Evolutionary conservation across 2,329 filamentous ascomycete genomes (phyloP), one percentile per base, ranked within the genome.

Genomic region (Ramularia collo-cygni): DNA sequence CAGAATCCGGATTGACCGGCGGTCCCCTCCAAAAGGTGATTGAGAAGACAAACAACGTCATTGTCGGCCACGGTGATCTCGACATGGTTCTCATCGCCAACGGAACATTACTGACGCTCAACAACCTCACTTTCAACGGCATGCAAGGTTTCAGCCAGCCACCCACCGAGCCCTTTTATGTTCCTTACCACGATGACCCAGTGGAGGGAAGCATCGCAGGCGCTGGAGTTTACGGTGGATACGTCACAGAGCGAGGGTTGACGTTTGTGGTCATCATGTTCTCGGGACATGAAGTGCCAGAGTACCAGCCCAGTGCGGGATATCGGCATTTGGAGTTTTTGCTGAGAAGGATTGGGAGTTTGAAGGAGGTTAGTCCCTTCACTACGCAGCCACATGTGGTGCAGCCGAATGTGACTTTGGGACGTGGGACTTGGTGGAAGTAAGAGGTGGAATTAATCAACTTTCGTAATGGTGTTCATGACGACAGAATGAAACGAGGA

Each of bases 81-180:
- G 72, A 75, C 53, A 65, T 68, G 54, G 54, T 71, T 4, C 64
- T 76, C 33, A 57, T 61, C 34, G 70, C 69, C 18, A 72, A 75
- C 48, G 71, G 71, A 2, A 75, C 71, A 0, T 60, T 75, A 4
- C 60, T 75, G 14, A 65, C 68, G 3, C 60, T 76, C 28, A 70
- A 75, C 52, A 75, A 75, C 56, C 67, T 73, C 61, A 75, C 71
- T n/a, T 74, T 70, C 69, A 66, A 70, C 50, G 70, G 70, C 10
- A 44, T 53, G 2, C 66, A 70, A 36, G 71, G 71, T 8, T 64
- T 75, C 29, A 62, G 68, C 16, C 41, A 53, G 4, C 63, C 64
- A 15, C 70, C 71, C 0, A 53, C 46, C 13, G 60, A 48, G 15
- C 56, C 57, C 1, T 62, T 71, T 30, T 69, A 66, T 44, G 61